Conservation (phyloP, 176 grass and related monocot species). For the Bothriochloa decipiens region DNA sequence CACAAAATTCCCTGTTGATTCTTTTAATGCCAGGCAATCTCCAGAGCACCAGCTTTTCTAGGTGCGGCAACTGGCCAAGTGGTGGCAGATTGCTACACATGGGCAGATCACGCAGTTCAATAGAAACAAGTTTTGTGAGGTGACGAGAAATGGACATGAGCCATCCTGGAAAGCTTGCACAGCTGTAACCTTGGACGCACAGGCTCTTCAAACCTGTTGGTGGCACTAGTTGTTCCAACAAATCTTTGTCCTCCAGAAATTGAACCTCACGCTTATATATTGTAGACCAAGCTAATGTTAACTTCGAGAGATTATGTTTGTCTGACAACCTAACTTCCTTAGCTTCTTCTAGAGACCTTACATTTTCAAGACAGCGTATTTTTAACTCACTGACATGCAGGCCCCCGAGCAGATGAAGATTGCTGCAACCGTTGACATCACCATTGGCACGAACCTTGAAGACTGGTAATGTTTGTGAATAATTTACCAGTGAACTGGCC, state of each 20-base stretch:
- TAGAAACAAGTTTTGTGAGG: not conserved
- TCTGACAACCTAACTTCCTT: not conserved
- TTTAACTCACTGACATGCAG: not conserved
- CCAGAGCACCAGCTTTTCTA: fast-evolving
- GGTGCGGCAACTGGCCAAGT: not conserved
- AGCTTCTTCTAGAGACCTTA: not conserved
- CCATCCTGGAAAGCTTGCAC: not conserved
- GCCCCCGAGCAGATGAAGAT: not conserved
- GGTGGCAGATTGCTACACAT: not conserved
- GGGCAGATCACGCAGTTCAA: not conserved
- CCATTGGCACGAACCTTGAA: not conserved
- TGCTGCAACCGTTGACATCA: not conserved
- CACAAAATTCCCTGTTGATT: not conserved
- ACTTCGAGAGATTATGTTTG: not conserved
- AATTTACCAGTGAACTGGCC: not conserved
- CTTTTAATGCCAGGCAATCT: not conserved
- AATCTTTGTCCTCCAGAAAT: not conserved
- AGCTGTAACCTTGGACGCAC: not conserved
- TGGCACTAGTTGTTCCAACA: not conserved
- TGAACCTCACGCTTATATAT: not conserved
- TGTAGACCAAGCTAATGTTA: not conserved
- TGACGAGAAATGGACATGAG: not conserved
- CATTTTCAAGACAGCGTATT: not conserved
- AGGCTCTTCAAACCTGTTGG: not conserved
- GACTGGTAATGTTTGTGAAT: not conserved